These are phyloP conservation scores for Letharia lupina DNA, from an alignment of 495 filamentous ascomycete species.

Conservation along the genomic window DNA sequence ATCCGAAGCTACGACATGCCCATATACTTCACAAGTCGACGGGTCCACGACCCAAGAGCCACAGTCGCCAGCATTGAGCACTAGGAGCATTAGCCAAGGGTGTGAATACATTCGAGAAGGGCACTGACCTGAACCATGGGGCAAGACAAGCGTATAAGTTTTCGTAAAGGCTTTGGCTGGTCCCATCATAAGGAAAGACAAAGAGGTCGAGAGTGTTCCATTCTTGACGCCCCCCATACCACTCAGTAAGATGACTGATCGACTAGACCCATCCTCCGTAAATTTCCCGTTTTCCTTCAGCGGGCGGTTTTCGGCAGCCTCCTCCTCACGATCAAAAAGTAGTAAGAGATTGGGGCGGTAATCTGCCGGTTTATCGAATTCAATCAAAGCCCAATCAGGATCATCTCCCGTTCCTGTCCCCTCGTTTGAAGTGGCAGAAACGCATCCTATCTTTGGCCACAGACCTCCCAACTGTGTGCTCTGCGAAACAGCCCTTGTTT, in stretches of 20 bases:
- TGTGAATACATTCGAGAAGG: neutral
- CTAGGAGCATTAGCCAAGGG: neutral
- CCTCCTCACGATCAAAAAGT: neutral
- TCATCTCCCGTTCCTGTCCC: neutral
- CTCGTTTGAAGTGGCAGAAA: neutral
- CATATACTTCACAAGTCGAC: conserved; percentile 23
- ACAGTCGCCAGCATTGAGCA: conserved; percentile 20
- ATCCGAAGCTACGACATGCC: conserved; percentile 27
- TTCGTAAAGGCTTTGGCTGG: conserved; percentile 2
- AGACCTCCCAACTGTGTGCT: too few relatives aligned
- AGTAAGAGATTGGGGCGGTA: neutral
- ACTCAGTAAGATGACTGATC: conserved; percentile 4
- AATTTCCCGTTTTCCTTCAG: neutral
- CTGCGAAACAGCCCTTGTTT: neutral
- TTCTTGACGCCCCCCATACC: conserved; percentile 2
- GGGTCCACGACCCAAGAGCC: conserved; percentile 25
- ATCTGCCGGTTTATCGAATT: neutral
- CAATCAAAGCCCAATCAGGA: conserved; percentile 11
- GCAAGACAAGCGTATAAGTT: neutral
- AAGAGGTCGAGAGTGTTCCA: conserved; percentile 1
- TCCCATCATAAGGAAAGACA: conserved; percentile 9
- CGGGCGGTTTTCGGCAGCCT: neutral
- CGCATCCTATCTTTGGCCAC: conserved; percentile 2
- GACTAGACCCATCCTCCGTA: conserved; percentile 4
- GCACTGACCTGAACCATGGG: neutral